Base-by-base conservation (phyloP, 768 basidiomycete species). In the Mycena albidolilacea region DNA sequence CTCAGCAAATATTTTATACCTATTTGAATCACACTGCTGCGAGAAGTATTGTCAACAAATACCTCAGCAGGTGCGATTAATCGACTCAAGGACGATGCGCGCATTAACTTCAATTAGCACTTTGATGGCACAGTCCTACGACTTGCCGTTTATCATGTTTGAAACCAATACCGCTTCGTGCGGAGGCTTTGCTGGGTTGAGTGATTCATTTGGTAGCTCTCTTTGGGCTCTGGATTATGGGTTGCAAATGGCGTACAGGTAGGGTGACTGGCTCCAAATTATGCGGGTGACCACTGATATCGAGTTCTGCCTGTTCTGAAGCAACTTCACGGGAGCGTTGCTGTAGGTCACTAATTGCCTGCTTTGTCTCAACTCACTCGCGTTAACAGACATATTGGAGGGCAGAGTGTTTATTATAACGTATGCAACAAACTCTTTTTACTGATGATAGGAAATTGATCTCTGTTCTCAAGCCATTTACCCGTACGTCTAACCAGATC, bases 121-220 rank as follows among this genome's bases (percentile, higher is more conserved):
- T 0, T 70, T 68, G 63, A 84, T 84, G 21, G 89, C 90, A 0
- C 83, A 84, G 68, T 78, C 78, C 0, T 82, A 83, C 35, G 80
- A 81, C 0, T 86, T 88, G 72, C 85, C 86, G n/a, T 80, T 92
- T 38, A 75, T 91, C 7, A 72, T 72, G 71, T 57, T 72, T 30
- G 92, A 94, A 80, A 92, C 90, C 14, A 93, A 93, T 76, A 89
- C 90, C 0, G 91, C 90, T 1, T 90, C 89, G 41, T 93, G 92
- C 78, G 91, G 90, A 78, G 92, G 92, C 23, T 92, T 92, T 77
- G 77, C 87, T 7, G 92, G 91, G 0, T 79, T 92, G 38, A 89
- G 87, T 55, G 89, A 93, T 75, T 86, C 86, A 9, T 93, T 91
- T 76, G 90, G 87, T 2, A 90, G 89, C 1, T 88, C 90, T 3